A percentile compares a stretch with the other conserved stretches of the same genome.
Conservation (phyloP, 192 early-diverging fungal species). For the Mortierella hygrophila region DNA sequence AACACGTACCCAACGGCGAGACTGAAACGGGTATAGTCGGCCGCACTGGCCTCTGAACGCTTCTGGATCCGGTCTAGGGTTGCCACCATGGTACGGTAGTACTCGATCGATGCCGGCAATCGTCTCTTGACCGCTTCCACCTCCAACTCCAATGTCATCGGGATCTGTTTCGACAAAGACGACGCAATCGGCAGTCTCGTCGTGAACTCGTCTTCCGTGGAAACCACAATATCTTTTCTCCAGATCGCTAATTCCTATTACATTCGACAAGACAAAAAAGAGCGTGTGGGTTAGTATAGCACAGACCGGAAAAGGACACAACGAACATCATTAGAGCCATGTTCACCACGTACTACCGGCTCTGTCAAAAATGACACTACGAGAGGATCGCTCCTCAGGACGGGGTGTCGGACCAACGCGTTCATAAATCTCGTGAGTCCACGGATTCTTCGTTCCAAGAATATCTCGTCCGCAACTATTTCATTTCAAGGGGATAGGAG, state of each 20-base stretch:
- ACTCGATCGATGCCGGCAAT: slow-evolving; percentile 64
- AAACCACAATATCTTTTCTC: slow-evolving; percentile 64
- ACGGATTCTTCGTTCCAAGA: slow-evolving; percentile 78
- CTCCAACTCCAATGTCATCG: slow-evolving; percentile 65
- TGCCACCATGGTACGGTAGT: slow-evolving; percentile 71
- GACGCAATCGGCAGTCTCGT: slow-evolving; percentile 37
- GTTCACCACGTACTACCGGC: slow-evolving; percentile 61
- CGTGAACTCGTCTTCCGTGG: slow-evolving; percentile 70
- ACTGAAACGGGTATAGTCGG: slow-evolving; percentile 71
- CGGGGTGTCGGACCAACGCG: slow-evolving; percentile 81
- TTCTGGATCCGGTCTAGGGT: slow-evolving; percentile 73
- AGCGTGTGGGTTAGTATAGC: not conserved
- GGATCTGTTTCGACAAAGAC: slow-evolving; percentile 60
- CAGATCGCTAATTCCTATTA: slow-evolving; percentile 70
- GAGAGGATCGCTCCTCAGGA: slow-evolving; percentile 71
- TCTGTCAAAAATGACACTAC: slow-evolving; percentile 78
- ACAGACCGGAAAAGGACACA: not conserved
- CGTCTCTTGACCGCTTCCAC: slow-evolving; percentile 61
- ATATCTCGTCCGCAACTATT: slow-evolving; percentile 69
- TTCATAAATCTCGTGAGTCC: slow-evolving; percentile 81
- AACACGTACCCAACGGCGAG: slow-evolving; percentile 67
- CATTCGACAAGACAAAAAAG: not conserved
- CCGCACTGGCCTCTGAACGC: slow-evolving; percentile 72
- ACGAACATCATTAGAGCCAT: not conserved
- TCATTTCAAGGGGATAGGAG: not conserved